Evolutionary conservation across 1,139 yeast genomes (phyloP).

Genomic region (Trichomonascaceae sp.): DNA sequence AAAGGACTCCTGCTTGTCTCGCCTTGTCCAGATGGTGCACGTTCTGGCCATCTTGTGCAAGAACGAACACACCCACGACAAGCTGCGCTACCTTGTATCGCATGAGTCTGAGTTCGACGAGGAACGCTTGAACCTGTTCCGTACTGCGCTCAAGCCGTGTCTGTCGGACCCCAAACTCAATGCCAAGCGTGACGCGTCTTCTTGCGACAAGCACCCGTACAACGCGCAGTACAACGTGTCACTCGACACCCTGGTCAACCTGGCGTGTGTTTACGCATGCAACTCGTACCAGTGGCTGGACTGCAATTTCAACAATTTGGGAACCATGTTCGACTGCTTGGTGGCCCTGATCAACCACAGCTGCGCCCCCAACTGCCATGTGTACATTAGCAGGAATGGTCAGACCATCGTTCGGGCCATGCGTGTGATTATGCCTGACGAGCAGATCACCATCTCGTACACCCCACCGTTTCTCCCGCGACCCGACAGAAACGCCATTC

Average conservation of each 20-base stretch:
- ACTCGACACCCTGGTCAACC: slow-evolving; percentile 78
- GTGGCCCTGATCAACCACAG: not conserved
- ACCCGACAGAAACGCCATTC: not conserved
- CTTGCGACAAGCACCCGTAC: no score
- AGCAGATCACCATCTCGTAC: not conserved
- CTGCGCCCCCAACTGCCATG: not conserved
- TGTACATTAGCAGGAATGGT: not conserved
- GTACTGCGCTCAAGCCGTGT: no score
- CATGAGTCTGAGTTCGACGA: no score
- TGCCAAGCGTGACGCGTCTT: slow-evolving; percentile 51
- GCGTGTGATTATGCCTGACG: not conserved
- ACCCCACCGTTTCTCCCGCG: not conserved
- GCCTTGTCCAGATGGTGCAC: no score
- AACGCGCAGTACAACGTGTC: slow-evolving; percentile 46
- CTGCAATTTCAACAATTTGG: not conserved
- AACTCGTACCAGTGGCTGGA: not conserved
- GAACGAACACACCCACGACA: no score
- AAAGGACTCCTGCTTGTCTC: no score
- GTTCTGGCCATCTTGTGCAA: no score
- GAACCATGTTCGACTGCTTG: not conserved
- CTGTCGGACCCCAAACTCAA: no score
- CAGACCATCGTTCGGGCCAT: not conserved
- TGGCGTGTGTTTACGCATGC: slow-evolving; percentile 25
- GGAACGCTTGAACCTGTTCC: no score
- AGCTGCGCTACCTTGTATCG: no score